Conservation (phyloP, 2,329 filamentous ascomycete genomes). For the Pseudopyrenochaeta lycopersici region DNA sequence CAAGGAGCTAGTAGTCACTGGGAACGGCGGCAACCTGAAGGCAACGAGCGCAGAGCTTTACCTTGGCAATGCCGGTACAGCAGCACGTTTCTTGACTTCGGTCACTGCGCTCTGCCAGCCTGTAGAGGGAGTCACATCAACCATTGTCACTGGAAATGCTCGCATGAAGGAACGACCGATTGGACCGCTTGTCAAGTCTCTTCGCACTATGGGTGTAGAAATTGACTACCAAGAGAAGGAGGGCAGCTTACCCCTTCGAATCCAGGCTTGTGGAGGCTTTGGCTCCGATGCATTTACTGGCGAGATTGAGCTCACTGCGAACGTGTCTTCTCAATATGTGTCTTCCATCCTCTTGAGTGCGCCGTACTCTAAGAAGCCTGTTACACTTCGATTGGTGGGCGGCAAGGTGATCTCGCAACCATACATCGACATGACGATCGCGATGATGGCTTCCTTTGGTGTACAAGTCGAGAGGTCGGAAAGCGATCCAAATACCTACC, state of each 20-base stretch:
- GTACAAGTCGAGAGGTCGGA: constrained; percentile 79
- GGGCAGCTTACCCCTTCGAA: constrained; percentile 82
- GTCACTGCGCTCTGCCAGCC: constrained; percentile 85
- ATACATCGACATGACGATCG: constrained; percentile 98
- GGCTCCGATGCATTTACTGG: constrained; percentile 77
- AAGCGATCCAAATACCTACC: constrained; percentile 87
- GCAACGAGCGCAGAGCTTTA: constrained; percentile 83
- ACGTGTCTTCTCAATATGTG: constrained; percentile 98
- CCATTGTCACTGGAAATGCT: constrained; percentile 88
- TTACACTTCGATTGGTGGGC: constrained; percentile 89
- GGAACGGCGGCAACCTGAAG: constrained; percentile 84
- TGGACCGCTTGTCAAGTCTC: constrained; percentile 88
- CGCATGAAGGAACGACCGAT: constrained; percentile 97
- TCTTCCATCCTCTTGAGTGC: constrained; percentile 97
- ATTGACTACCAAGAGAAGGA: constrained; percentile 87
- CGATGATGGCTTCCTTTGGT: constrained; percentile 96
- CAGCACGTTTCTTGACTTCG: constrained; percentile 92
- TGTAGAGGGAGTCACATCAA: constrained; percentile 68
- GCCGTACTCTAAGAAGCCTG: constrained; percentile 92
- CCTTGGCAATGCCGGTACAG: constrained; percentile 95
- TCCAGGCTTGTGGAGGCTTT: constrained; percentile 68
- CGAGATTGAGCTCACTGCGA: constrained; percentile 89
- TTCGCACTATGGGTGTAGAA: constrained; percentile 84
- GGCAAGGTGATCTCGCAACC: constrained; percentile 96
- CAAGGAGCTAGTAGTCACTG: constrained; percentile 87